Evolutionary conservation across 2,329 filamentous ascomycete species (phyloP), one percentile per base, ranked within the genome.

Genomic region (Aotearoamyces nothofagi): DNA sequence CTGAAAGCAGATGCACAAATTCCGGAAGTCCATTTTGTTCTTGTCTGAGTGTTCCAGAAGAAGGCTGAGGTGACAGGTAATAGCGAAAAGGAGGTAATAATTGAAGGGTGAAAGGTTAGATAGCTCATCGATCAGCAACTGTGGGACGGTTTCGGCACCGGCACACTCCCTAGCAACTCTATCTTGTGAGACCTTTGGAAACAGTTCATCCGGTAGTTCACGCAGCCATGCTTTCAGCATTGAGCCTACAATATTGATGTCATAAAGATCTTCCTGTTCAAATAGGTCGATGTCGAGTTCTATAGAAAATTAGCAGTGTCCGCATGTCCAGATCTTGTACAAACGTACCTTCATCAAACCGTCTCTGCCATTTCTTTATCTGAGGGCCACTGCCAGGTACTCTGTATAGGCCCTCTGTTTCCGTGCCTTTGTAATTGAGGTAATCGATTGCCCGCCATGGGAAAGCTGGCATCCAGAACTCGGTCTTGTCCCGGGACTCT

Each of bases 21-120:
- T 94, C 47, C 82, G 75, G 50, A 87, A 93, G 49, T 92, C 83
- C 87, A 96, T 96, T 60, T 92, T 93, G 66, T 94, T 96, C 60
- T 87, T 86, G 39, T 92, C 82, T 14, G 84, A 79, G 52, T 92
- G 87, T 1, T 82, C 84, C 42, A 93, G 74, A 7, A 96, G 66
- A 15, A 94, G 67, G 44, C 84, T 93, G 27, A 96, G 73, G 46
- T 96, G 87, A 54, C 87, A 94, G 17, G 87, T 96, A 43, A 94
- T 93, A 44, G 87, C 87, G 51, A 96, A 96, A 5, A 96, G 72
- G 9, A 96, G 76, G 49, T 96, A 94, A 56, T 96, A 96, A 56
- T 94, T 92, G 62, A 90, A 94, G 0, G 87, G 87, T 5, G 87
- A 81, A n/a, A 96, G 65, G 42, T 82, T 86, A 2, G 87, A 93